These are phyloP conservation scores for Yarrowia sp. DNA, from an alignment of 805 yeast species.

Conservation along the genomic window DNA sequence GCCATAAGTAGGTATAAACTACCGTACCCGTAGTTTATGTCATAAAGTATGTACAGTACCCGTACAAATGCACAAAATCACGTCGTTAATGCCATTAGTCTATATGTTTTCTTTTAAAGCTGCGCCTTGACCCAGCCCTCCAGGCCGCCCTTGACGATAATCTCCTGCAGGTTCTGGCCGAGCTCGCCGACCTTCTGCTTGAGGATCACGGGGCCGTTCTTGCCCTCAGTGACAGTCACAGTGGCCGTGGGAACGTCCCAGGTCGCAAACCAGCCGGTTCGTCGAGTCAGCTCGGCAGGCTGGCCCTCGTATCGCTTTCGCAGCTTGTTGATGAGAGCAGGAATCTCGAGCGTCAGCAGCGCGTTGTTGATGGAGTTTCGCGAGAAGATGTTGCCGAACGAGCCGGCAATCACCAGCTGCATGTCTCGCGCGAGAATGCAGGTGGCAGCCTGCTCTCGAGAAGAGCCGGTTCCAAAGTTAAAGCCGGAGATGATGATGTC, in stretches of 20 bases:
- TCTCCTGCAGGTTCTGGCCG: slow-evolving; percentile 93
- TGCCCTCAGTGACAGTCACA: slow-evolving; percentile 72
- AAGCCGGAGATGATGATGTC: slow-evolving; percentile 90
- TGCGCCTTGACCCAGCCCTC: slow-evolving; percentile 93
- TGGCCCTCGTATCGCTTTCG: slow-evolving; percentile 58
- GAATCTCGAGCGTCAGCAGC: slow-evolving; percentile 86
- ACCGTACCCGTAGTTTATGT: too few species aligned
- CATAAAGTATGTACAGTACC: too few species aligned
- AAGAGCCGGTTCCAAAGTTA: slow-evolving; percentile 98
- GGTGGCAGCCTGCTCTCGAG: slow-evolving; percentile 99
- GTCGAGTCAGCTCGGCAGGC: slow-evolving; percentile 76
- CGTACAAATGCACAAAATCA: neutral
- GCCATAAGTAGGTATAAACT: too few species aligned
- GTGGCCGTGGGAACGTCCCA: slow-evolving; percentile 90
- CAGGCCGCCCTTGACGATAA: slow-evolving; percentile 93
- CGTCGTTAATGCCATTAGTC: slow-evolving; percentile 16
- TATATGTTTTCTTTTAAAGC: slow-evolving; percentile 20
- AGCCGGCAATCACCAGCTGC: slow-evolving; percentile 90
- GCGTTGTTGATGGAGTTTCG: slow-evolving; percentile 98
- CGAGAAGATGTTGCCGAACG: slow-evolving; percentile 94
- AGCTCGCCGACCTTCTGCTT: slow-evolving; percentile 91
- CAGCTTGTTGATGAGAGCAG: slow-evolving; percentile 73
- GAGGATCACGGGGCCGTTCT: slow-evolving; percentile 53
- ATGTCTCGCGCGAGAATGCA: slow-evolving; percentile 92
- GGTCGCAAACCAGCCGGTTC: slow-evolving; percentile 89